Percentiles rank a stretch among this genome's conserved stretches.
phyloP scores from a whole-genome alignment of 495 filamentous ascomycete species.

The Lepraria neglecta region DNA sequence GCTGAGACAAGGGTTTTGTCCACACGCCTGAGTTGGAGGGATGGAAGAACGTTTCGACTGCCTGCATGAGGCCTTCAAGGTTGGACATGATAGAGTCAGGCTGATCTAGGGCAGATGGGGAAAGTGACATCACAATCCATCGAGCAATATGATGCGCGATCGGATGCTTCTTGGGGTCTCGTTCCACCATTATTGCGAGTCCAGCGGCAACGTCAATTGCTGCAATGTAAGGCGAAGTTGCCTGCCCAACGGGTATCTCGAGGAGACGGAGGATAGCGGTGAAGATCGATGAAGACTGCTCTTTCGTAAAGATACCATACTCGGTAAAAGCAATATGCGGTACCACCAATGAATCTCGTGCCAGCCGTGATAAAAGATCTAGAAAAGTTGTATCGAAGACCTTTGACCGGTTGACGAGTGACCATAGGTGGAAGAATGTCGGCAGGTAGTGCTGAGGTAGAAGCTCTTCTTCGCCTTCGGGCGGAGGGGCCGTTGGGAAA shows the following conservation, averaged over 20 bases:
- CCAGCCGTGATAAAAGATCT: slow-evolving; percentile 80
- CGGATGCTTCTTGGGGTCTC: slow-evolving; percentile 88
- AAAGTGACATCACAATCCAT: slow-evolving; percentile 91
- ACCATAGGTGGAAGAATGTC: slow-evolving; percentile 94
- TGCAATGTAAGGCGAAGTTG: slow-evolving; percentile 80
- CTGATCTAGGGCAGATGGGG: slow-evolving; percentile 72
- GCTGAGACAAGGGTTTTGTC: slow-evolving; percentile 83
- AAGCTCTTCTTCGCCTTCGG: slow-evolving; percentile 60
- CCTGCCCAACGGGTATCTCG: slow-evolving; percentile 95
- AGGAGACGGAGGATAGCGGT: slow-evolving; percentile 82
- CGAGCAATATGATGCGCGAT: slow-evolving; percentile 87
- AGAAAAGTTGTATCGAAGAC: slow-evolving; percentile 79
- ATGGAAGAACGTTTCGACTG: slow-evolving; percentile 97
- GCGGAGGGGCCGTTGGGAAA: slow-evolving; percentile 75
- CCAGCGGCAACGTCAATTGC: slow-evolving; percentile 78
- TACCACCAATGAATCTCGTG: slow-evolving; percentile 71
- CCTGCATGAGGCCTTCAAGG: slow-evolving; percentile 89
- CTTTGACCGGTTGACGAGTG: slow-evolving; percentile 82
- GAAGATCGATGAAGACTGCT: slow-evolving; percentile 89
- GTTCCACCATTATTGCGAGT: slow-evolving; percentile 74
- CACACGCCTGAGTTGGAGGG: slow-evolving; percentile 91
- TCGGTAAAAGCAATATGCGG: slow-evolving; percentile 74
- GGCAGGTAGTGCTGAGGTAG: slow-evolving; percentile 81
- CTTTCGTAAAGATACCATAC: slow-evolving; percentile 83
- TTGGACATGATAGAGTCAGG: slow-evolving; percentile 73